These are phyloP conservation scores for Chalaropsis thielavioides DNA, from an alignment of 2,329 filamentous ascomycete species.

Conservation along the genomic window DNA sequence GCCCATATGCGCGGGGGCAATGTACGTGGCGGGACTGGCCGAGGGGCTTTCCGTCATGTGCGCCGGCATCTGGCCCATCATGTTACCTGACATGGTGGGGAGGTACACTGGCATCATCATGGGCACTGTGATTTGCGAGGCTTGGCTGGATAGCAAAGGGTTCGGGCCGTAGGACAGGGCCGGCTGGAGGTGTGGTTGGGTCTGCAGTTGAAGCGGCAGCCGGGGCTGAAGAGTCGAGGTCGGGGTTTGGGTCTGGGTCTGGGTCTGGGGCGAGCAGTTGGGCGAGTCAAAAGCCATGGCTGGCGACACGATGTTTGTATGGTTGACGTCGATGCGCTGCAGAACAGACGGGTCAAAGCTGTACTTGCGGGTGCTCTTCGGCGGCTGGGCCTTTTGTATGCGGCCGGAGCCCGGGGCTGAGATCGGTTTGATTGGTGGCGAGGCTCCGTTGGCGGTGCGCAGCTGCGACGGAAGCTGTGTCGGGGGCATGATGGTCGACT, in stretches of 20 bases:
- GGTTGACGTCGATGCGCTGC: slow-evolving; percentile 39
- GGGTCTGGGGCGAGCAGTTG: slow-evolving; percentile 20
- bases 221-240: slow-evolving; percentile 16
- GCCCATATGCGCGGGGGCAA: slow-evolving; percentile 19
- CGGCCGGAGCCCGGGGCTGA: slow-evolving; percentile 27
- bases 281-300: slow-evolving; percentile 17
- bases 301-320: slow-evolving; percentile 33
- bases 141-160: not conserved
- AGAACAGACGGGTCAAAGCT: slow-evolving; percentile 37
- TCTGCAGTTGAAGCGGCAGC: slow-evolving; percentile 20
- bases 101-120: slow-evolving; percentile 14
- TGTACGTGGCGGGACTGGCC: slow-evolving; percentile 14
- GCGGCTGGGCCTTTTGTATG: slow-evolving; percentile 33
- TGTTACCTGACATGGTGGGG: slow-evolving; percentile 6
- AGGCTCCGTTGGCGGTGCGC: slow-evolving; percentile 20
- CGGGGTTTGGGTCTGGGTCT: slow-evolving; percentile 19
- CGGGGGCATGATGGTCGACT: not conserved
- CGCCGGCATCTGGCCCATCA: slow-evolving; percentile 11
- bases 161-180: not conserved
- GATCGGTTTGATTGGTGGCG: slow-evolving; percentile 13
- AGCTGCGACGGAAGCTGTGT: not conserved
- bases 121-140: slow-evolving; percentile 16
- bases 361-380: slow-evolving; percentile 29
- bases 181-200: slow-evolving; percentile 17
- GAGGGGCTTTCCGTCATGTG: slow-evolving; percentile 4